phyloP scores from a whole-genome alignment of 2,329 filamentous ascomycete genomes.

The Proliferodiscus dingleyae region DNA sequence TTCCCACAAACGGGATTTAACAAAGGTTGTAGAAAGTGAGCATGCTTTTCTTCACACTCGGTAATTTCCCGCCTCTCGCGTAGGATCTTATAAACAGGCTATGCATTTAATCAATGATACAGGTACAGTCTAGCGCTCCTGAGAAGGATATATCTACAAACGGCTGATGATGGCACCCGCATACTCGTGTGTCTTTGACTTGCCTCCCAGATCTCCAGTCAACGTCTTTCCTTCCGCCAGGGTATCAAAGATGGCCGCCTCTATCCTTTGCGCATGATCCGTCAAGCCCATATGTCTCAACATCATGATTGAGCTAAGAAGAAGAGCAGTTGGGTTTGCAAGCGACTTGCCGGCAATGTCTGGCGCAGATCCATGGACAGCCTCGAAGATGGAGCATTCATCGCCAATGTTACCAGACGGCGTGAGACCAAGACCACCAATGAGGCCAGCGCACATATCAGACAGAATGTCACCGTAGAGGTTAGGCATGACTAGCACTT shows the following conservation, averaged over 20 bases:
- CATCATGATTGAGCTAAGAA: constrained; percentile 99
- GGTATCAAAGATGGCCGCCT: constrained; percentile 92
- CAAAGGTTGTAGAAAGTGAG: too few relatives aligned
- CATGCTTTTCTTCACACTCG: too few relatives aligned
- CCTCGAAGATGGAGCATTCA: constrained; percentile 99
- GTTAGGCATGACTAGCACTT: constrained; percentile 97
- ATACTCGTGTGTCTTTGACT: constrained; percentile 93
- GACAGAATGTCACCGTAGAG: constrained; percentile 99
- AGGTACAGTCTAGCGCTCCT: constrained; percentile 31
- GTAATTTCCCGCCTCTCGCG: too few relatives aligned
- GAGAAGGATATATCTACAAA: constrained; percentile 32
- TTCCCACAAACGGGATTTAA: too few relatives aligned
- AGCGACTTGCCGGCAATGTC: constrained; percentile 95
- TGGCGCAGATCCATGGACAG: constrained; percentile 93
- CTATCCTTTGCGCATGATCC: constrained; percentile 80
- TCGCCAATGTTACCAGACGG: constrained; percentile 98
- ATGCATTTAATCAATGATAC: constrained; percentile 24
- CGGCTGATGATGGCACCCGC: constrained; percentile 77
- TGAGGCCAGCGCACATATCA: constrained; percentile 98
- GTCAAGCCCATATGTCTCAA: constrained; percentile 93
- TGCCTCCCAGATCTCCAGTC: constrained; percentile 94
- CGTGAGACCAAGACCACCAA: constrained; percentile 93
- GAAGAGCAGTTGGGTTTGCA: constrained; percentile 93
- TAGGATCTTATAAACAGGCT: constrained; percentile 4
- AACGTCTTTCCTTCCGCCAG: constrained; percentile 93